phyloP scores from a whole-genome alignment of 345 rosid species.

The Rhizophora apiculata region DNA sequence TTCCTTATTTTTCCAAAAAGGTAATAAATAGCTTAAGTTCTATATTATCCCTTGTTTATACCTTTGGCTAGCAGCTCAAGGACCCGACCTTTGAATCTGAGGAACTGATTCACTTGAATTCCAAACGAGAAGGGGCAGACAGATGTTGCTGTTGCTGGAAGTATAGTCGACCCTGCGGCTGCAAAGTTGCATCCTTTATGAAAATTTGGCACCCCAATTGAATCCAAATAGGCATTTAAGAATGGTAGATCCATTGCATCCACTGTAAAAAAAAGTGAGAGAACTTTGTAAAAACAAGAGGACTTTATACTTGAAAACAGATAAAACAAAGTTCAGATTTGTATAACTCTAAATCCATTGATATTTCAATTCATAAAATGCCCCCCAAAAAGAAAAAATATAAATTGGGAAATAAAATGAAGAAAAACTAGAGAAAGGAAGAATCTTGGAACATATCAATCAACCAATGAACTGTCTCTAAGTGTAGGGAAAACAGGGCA shows the following conservation, averaged over 20 bases:
- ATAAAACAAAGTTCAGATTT: constrained; percentile 6
- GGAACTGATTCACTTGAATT: constrained; percentile 77
- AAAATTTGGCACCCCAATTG: constrained; percentile 77
- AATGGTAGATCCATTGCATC: constrained; percentile 92
- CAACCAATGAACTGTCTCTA: neutral
- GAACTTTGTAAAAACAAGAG: neutral
- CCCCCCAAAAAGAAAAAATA: neutral
- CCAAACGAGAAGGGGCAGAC: constrained; percentile 79
- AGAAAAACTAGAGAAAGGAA: neutral
- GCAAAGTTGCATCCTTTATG: constrained; percentile 87
- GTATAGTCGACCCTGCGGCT: constrained; percentile 78
- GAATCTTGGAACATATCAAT: neutral
- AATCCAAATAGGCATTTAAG: constrained; percentile 81
- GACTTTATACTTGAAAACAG: constrained; percentile 10
- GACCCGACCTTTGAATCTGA: constrained; percentile 66
- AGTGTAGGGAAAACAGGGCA: neutral
- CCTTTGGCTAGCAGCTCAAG: constrained; percentile 60
- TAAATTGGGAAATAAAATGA: neutral
- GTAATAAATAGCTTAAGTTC: neutral
- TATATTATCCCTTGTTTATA: constrained; percentile 5
- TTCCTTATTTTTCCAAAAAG: no score
- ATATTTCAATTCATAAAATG: neutral
- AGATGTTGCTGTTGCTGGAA: constrained; percentile 65
- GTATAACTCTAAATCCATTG: neutral
- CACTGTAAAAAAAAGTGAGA: constrained; percentile 41